Evolutionary conservation across 495 filamentous ascomycete species (phyloP).

Genomic region (Echria macrotheca): DNA sequence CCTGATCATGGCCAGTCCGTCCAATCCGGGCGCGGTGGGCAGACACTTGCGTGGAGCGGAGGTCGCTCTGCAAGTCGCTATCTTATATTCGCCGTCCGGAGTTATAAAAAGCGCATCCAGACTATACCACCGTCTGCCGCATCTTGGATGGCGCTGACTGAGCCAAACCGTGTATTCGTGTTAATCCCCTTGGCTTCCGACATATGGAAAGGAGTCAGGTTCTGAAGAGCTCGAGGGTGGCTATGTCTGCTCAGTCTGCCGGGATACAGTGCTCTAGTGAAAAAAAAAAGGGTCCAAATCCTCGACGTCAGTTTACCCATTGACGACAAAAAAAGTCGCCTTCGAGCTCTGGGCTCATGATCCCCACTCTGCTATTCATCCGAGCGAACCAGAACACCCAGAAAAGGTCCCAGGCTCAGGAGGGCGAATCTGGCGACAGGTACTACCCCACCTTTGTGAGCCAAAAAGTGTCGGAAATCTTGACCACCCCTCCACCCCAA

Average conservation of each 20-base stretch:
- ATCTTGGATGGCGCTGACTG: slow-evolving; percentile 7
- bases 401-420: slow-evolving; percentile 9
- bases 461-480: slow-evolving; percentile 18
- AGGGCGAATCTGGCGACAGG: neutral
- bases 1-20: neutral
- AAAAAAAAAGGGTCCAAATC: slow-evolving; percentile 6
- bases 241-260: too few relatives aligned
- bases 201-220: too few relatives aligned
- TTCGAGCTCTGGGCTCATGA: slow-evolving; percentile 13
- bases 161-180: slow-evolving; percentile 7
- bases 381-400: slow-evolving; percentile 27
- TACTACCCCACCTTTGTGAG: slow-evolving; percentile 20
- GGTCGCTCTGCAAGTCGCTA: too few relatives aligned
- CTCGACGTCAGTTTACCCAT: slow-evolving; percentile 3
- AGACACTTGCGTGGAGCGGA: too few relatives aligned
- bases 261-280: too few relatives aligned
- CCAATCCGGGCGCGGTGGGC: too few relatives aligned
- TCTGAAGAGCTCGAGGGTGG: too few relatives aligned
- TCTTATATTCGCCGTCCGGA: too few relatives aligned
- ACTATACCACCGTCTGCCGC: too few relatives aligned
- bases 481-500: slow-evolving; percentile 17
- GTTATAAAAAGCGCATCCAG: too few relatives aligned
- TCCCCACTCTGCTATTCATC: slow-evolving; percentile 26
- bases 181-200: too few relatives aligned
- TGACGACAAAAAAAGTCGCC: slow-evolving; percentile 12